Percentiles rank a stretch among this genome's conserved stretches.
phyloP scores from a whole-genome alignment of 768 basidiomycete species.

The Podaxis carcinomalis region DNA sequence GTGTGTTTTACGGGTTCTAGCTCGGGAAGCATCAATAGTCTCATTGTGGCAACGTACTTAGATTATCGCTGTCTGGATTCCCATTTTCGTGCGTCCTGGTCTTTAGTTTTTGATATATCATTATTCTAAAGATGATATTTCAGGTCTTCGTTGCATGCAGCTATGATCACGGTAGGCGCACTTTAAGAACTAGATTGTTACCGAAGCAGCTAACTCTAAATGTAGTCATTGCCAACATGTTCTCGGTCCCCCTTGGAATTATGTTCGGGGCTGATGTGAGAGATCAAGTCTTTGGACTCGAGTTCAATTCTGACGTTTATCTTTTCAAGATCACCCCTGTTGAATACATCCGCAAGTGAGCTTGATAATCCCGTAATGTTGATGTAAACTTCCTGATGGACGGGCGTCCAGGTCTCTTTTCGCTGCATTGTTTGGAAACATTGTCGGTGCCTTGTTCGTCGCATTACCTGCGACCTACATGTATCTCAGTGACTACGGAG shows the following conservation, averaged over 20 bases:
- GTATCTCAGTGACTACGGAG: slow-evolving; percentile 43
- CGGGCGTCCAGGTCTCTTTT: slow-evolving; percentile 47
- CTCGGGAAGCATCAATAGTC: not conserved
- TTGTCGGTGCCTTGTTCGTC: slow-evolving; percentile 60
- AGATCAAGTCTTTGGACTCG: not conserved
- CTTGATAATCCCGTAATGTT: not conserved
- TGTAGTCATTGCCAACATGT: slow-evolving; percentile 73
- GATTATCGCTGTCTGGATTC: slow-evolving; percentile 66
- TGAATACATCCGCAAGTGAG: slow-evolving; percentile 65
- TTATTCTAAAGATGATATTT: not conserved
- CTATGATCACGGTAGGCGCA: slow-evolving; percentile 59
- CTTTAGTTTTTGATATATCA: not conserved
- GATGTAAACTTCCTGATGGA: not conserved
- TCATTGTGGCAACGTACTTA: slow-evolving; percentile 16
- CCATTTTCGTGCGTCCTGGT: slow-evolving; percentile 55
- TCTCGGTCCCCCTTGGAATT: slow-evolving; percentile 64
- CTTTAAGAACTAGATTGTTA: not conserved
- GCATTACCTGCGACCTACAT: slow-evolving; percentile 63
- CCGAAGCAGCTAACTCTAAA: not conserved
- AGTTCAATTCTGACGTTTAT: not conserved
- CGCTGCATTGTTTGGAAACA: slow-evolving; percentile 62
- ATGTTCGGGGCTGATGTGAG: slow-evolving; percentile 66
- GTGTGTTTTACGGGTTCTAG: slow-evolving; percentile 21
- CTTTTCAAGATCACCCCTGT: slow-evolving; percentile 40
- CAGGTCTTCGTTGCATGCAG: slow-evolving; percentile 69